Conservation (phyloP, 768 basidiomycete species). For the Tulasnella sp. region DNA sequence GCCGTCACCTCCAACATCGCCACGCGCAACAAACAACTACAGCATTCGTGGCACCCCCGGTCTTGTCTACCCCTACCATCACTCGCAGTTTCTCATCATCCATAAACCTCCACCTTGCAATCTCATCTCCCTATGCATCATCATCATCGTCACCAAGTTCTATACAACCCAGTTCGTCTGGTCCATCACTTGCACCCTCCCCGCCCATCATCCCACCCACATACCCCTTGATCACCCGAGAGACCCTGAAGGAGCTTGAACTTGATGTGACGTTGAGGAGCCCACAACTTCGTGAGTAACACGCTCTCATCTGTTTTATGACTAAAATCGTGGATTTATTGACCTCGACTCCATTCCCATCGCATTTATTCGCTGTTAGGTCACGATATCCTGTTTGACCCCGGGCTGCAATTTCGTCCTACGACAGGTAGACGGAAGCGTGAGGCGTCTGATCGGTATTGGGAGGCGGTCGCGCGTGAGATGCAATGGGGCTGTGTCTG, state of each 20-base stretch:
- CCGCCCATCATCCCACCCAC: conserved; percentile 44
- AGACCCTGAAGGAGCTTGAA: conserved; percentile 77
- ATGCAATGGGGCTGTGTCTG: conserved; percentile 76
- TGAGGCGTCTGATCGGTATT: conserved; percentile 69
- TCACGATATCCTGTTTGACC: conserved; percentile 84
- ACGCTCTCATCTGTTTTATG: conserved; percentile 16
- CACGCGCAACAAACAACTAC: not conserved
- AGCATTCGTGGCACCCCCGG: not conserved
- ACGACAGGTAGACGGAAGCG: conserved; percentile 63
- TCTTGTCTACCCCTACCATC: not conserved
- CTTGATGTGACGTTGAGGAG: conserved; percentile 77
- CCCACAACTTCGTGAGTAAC: conserved; percentile 74
- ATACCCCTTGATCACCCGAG: conserved; percentile 69
- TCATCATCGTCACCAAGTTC: not conserved
- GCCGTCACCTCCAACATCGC: not conserved
- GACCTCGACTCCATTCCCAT: conserved; percentile 8
- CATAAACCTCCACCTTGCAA: too few species aligned
- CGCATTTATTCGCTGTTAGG: conserved; percentile 35
- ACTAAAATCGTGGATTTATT: not conserved
- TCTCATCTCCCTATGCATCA: conserved; percentile 1
- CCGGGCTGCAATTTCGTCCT: conserved; percentile 71
- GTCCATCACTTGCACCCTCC: conserved; percentile 14
- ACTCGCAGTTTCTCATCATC: not conserved
- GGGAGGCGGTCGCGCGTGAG: conserved; percentile 71
- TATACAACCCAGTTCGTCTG: not conserved